A percentile compares a stretch with the other conserved stretches of the same genome.
Conservation (phyloP, 768 basidiomycete species). For the Suillus brevipes region DNA sequence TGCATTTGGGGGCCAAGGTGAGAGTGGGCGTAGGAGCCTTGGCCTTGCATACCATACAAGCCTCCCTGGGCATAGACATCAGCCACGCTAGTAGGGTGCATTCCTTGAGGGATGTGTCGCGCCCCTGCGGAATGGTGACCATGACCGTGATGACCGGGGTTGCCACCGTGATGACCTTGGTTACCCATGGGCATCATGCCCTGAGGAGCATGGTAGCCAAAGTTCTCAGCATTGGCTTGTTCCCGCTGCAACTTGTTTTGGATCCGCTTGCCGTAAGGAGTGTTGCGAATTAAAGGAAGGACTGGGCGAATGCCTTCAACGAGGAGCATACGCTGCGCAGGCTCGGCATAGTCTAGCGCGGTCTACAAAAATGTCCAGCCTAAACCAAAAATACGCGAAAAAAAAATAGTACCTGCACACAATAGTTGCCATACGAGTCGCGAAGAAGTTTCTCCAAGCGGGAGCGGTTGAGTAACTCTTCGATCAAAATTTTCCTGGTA, state of each 20-base stretch:
- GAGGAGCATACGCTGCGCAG: constrained; percentile 85
- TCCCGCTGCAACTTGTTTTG: constrained; percentile 98
- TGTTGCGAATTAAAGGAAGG: constrained; percentile 96
- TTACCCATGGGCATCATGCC: constrained; percentile 58
- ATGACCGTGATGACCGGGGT: constrained; percentile 39
- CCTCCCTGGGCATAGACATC: constrained; percentile 69
- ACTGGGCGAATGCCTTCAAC: constrained; percentile 99
- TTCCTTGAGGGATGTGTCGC: constrained; percentile 57
- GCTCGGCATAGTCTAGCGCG: constrained; percentile 95
- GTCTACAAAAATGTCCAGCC: constrained; percentile 55
- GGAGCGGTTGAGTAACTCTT: constrained; percentile 91
- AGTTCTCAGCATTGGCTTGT: constrained; percentile 68
- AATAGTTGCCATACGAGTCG: constrained; percentile 96
- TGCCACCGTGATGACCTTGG: constrained; percentile 27
- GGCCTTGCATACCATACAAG: constrained; percentile 60
- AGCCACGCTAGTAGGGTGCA: constrained; percentile 54
- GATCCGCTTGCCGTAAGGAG: constrained; percentile 98
- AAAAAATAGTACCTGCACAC: constrained; percentile 67
- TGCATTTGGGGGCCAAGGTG: constrained; percentile 59
- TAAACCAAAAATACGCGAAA: constrained; percentile 9
- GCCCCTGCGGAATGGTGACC: constrained; percentile 40
- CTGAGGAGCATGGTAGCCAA: constrained; percentile 60
- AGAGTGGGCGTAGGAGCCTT: constrained; percentile 57
- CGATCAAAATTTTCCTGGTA: constrained; percentile 92
- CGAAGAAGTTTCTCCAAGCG: constrained; percentile 93